These are phyloP conservation scores for Debaryomyces maramus DNA, from an alignment of 805 yeast species.

Conservation along the genomic window DNA sequence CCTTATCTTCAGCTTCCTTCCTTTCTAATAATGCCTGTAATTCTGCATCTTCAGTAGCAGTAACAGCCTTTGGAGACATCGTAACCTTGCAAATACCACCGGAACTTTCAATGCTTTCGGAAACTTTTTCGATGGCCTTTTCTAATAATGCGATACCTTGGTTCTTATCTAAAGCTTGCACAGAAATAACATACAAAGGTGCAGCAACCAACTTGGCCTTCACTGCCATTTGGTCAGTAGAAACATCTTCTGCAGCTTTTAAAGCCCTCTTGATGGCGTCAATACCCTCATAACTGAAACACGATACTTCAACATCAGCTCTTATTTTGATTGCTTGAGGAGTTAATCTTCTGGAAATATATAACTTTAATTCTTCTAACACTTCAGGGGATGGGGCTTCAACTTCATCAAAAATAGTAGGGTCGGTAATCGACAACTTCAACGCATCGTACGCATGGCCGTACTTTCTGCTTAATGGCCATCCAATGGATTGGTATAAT, in stretches of 20 bases:
- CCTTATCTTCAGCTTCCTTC: constrained; percentile 84
- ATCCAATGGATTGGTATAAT: constrained; percentile 85
- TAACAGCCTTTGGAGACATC: constrained; percentile 98
- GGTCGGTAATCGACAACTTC: constrained; percentile 91
- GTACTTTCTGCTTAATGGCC: constrained; percentile 94
- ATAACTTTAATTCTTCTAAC: constrained; percentile 78
- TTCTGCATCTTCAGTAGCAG: constrained; percentile 98
- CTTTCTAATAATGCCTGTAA: constrained; percentile 92
- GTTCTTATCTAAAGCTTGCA: constrained; percentile 88
- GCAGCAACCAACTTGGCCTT: constrained; percentile 97
- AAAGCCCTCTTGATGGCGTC: constrained; percentile 93
- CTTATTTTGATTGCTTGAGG: constrained; percentile 98
- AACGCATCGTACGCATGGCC: constrained; percentile 98
- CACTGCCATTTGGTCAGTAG: constrained; percentile 83
- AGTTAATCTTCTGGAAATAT: constrained; percentile 90
- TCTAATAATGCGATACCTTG: constrained; percentile 80
- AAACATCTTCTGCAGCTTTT: constrained; percentile 77
- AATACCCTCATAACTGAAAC: constrained; percentile 96
- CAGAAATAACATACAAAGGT: constrained; percentile 90
- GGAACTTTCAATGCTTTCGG: constrained; percentile 62
- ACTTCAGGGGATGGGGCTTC: constrained; percentile 70
- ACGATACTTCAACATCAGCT: constrained; percentile 97
- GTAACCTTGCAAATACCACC: constrained; percentile 91
- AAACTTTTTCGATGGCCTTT: constrained; percentile 75
- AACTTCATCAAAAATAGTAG: constrained; percentile 80